Conservation (phyloP, 1,139 yeast species). For the Wickerhamomyces sp. region DNA sequence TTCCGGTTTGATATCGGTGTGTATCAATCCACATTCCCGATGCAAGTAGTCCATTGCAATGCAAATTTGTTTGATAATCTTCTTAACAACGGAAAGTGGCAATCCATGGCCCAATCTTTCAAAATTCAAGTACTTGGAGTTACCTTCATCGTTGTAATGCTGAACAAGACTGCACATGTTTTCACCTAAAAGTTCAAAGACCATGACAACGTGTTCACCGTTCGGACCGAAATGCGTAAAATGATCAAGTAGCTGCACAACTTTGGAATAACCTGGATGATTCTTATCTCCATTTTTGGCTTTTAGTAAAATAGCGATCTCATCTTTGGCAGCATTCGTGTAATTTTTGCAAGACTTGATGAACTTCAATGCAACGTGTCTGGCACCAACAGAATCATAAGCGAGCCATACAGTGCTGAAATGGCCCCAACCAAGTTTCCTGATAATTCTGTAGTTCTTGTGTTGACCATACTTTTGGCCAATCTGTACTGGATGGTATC, state of each 20-base stretch:
- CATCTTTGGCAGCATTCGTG: slow-evolving; percentile 85
- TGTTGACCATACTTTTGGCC: slow-evolving; percentile 64
- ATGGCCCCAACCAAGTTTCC: slow-evolving; percentile 92
- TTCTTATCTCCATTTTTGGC: slow-evolving; percentile 43
- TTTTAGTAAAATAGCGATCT: slow-evolving; percentile 55
- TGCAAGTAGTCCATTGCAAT: slow-evolving; percentile 78
- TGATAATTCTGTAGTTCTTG: slow-evolving; percentile 57
- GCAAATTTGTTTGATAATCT: slow-evolving; percentile 72
- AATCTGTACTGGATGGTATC: slow-evolving; percentile 78
- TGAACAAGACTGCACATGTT: slow-evolving; percentile 67
- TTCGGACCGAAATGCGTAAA: slow-evolving; percentile 77
- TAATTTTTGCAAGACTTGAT: slow-evolving; percentile 67
- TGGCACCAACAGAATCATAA: slow-evolving; percentile 45
- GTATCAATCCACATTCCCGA: slow-evolving; percentile 83
- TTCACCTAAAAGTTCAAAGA: slow-evolving; percentile 84
- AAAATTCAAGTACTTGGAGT: slow-evolving; percentile 2
- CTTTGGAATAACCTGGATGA: slow-evolving; percentile 70
- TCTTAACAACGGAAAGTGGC: slow-evolving; percentile 71
- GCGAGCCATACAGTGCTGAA: slow-evolving; percentile 90
- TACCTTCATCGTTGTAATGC: slow-evolving; percentile 40
- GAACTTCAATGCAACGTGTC: slow-evolving; percentile 79
- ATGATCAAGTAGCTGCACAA: slow-evolving; percentile 66
- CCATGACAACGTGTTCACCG: slow-evolving; percentile 85
- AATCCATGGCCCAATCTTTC: slow-evolving; percentile 47
- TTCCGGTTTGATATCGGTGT: slow-evolving; percentile 88